Evolutionary conservation across 106 monocot genomes (phyloP), one percentile per base, ranked within the genome.

Genomic region (Allium cepa): DNA sequence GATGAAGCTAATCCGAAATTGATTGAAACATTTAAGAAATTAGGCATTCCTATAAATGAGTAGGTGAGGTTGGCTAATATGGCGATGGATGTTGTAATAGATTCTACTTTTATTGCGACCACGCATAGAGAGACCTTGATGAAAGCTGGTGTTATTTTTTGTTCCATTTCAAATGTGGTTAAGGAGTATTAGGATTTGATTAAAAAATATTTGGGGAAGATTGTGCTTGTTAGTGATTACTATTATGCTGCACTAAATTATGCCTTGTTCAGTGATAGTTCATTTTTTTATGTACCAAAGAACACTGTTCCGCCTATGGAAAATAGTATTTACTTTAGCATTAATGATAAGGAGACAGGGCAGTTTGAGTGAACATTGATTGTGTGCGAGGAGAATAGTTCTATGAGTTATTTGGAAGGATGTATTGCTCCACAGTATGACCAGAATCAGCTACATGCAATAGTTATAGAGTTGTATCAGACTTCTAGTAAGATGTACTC

Each of bases 341-440:
- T 96, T 17, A 96, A 92, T 28, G 96, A 90, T 15, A 18, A 47
- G 15, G 91, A 96, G 74, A 96, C 92, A 0, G 88, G 96, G 10
- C 96, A 96, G 74, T 99, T 99, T 15, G 97, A 99, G 76, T 27
- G 97, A 69, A 99, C 92, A 0, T 72, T 99, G 49, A 99, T 99
- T n/a, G 67, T 99, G 16, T 86, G 89, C 1, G 97, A 99, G 18
- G 92, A 92, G 63, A 48, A 86, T 46, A 87, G 86, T 75, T 88
- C 67, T 15, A 89, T 99, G 13, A 87, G 89, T 60, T 99, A 99
- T 72, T 53, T 99, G 62, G 97, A 99, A 72, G 97, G 97, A 12
- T 99, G 97, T 71, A 99, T 92, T 0, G 97, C 97, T 3, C 97
- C 89, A n/a, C n/a, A n/a, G n/a, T n/a, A n/a, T n/a, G n/a, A n/a